Percentiles rank a stretch among this genome's conserved stretches.
These are phyloP conservation scores for Toxicodendron radicans DNA, from an alignment of 345 rosid genomes.

Conservation along the genomic window DNA sequence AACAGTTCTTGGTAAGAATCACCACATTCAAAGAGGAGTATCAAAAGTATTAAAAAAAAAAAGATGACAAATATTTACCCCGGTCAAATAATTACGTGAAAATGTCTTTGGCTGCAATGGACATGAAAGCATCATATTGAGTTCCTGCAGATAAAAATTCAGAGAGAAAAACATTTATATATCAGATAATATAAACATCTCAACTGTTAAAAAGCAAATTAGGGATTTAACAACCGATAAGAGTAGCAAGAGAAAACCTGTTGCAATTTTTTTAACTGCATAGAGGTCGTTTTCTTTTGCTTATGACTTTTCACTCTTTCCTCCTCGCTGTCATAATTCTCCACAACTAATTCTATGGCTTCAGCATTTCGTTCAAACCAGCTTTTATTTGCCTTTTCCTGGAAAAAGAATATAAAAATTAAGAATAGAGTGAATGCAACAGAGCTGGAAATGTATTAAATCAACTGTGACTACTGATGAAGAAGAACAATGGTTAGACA, in stretches of 20 bases:
- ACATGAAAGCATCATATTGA: constrained; percentile 55
- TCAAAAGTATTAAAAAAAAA: background rate
- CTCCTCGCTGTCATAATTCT: constrained; percentile 81
- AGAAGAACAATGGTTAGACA: background rate
- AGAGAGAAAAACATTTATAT: background rate
- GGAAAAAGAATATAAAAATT: constrained; percentile 17
- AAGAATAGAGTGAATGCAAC: background rate
- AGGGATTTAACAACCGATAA: background rate
- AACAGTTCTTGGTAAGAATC: background rate
- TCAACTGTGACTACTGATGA: background rate
- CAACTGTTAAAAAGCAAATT: background rate
- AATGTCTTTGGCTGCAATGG: constrained; percentile 85
- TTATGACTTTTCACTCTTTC: constrained; percentile 67
- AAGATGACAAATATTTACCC: constrained; percentile 46
- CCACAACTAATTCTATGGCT: constrained; percentile 64
- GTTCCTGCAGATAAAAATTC: constrained; percentile 59
- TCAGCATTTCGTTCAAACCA: constrained; percentile 89
- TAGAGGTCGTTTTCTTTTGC: constrained; percentile 61
- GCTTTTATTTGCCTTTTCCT: constrained; percentile 81
- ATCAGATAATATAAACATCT: background rate
- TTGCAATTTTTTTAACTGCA: constrained; percentile 54
- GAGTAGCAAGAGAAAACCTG: constrained; percentile 47
- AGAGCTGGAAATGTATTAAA: background rate
- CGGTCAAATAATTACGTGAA: constrained; percentile 87
- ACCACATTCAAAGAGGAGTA: background rate